phyloP scores from a whole-genome alignment of 1,139 yeast genomes.

The Kurtzmaniella quercitrusa region DNA sequence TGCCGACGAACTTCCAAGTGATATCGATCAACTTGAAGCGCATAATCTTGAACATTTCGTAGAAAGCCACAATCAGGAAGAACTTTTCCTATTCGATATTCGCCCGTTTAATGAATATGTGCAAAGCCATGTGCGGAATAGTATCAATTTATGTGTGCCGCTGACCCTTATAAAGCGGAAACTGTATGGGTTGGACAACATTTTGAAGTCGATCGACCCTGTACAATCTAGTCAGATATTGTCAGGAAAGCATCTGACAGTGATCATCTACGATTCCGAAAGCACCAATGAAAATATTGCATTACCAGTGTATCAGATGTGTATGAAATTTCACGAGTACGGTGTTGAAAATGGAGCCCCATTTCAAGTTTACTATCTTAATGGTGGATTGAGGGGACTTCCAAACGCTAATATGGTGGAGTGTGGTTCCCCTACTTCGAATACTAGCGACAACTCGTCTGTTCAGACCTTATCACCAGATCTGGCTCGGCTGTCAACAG shows the following conservation, averaged over 20 bases:
- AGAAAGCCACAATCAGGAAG: neutral
- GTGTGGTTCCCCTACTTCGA: neutral
- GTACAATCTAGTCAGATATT: conserved; percentile 13
- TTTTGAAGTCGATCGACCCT: conserved; percentile 25
- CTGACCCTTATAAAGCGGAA: conserved; percentile 37
- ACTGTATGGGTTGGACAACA: conserved; percentile 27
- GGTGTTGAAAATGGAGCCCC: conserved; percentile 14
- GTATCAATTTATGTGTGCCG: conserved; percentile 39
- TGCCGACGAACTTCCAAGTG: conserved; percentile 9
- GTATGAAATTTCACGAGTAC: conserved; percentile 32
- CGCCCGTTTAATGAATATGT: conserved; percentile 35
- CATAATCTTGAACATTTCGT: conserved; percentile 4
- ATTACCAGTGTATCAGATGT: conserved; percentile 37
- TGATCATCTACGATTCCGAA: conserved; percentile 51
- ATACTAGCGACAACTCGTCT: conserved; percentile 2
- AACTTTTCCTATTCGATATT: conserved; percentile 28
- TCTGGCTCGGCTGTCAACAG: conserved; percentile 2
- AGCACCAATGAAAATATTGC: conserved; percentile 27
- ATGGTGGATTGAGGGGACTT: conserved; percentile 24
- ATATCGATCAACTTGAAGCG: conserved; percentile 4
- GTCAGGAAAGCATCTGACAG: conserved; percentile 15
- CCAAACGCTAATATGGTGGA: neutral
- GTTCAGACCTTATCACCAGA: neutral
- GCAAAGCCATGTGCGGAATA: conserved; percentile 21
- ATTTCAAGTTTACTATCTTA: conserved; percentile 29